Evolutionary conservation across 1,284 basidiomycete species (phyloP), one percentile per base, ranked within the genome.

Genomic region (Gymnopus androsaceus): DNA sequence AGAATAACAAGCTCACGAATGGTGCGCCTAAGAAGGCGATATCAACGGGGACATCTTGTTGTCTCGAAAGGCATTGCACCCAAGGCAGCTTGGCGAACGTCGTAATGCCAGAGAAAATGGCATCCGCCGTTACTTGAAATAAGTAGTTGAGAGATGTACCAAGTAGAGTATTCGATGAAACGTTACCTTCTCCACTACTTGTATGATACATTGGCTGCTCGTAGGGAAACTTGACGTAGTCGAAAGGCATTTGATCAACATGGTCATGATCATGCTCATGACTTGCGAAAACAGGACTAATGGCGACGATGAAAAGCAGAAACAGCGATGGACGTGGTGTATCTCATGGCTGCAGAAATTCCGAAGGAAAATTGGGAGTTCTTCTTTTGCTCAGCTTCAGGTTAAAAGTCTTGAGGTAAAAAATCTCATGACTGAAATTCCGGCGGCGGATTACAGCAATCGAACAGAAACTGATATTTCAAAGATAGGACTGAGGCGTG

Each of bases 1-100:
- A 31, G 30, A 28, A 54, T 52, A 37, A 31, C 17, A 71, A 15
- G 14, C 81, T 65, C 68, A 86, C 85, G 65, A 92, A 90, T 1
- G 89, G 90, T 45, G 88, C 87, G 33, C 90, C 90, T 51, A 92
- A 72, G 69, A 92, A 86, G 12, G 88, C 89, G 57, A 91, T 87
- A 68, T 91, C 89, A 63, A 90, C 87, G 1, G 76, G 64, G 28
- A 73, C 68, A 48, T 82, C 69, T 55, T 69, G 76, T 54, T 86
- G 79, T 60, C 77, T 80, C 19, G 81, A 81, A 45, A 90, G 79
- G 65, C 88, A 90, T 63, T 87, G 81, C 2, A 87, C 80, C 84
- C 85, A 90, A 33, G 88, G 87, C 28, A 90, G 75, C 68, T 77
- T 88, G 31, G 88, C 87, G 64, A 90, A 90, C 4, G 88, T 89